These are phyloP conservation scores for Apiospora hydei DNA, from an alignment of 2,329 filamentous ascomycete species.

Conservation along the genomic window DNA sequence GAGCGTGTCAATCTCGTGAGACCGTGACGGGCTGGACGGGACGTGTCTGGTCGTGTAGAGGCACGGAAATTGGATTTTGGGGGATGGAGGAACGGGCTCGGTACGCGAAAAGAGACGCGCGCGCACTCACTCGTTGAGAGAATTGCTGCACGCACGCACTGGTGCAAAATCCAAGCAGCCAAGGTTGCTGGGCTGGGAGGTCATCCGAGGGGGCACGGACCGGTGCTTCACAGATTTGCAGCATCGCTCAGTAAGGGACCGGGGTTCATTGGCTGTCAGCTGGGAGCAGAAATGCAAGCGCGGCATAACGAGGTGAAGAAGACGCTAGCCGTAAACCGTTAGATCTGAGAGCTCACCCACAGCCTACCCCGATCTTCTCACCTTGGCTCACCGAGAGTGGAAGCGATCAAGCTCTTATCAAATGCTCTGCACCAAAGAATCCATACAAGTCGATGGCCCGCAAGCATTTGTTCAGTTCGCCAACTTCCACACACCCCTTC, in stretches of 20 bases:
- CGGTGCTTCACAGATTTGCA: neutral
- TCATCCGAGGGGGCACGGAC: conserved; percentile 9
- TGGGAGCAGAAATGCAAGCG: neutral
- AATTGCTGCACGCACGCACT: conserved; percentile 7
- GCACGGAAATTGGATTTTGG: conserved; percentile 23
- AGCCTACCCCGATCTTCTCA: neutral
- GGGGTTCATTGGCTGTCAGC: conserved; percentile 19
- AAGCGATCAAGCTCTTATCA: neutral
- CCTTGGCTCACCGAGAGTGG: conserved; percentile 4
- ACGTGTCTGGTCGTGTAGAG: conserved; percentile 26
- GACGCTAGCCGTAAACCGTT: no score
- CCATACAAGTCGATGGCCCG: neutral
- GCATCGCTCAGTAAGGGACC: neutral
- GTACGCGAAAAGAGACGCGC: conserved; percentile 10
- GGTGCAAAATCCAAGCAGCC: conserved; percentile 4
- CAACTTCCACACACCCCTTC: neutral
- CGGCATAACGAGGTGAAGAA: neutral
- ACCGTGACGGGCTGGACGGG: conserved; percentile 33
- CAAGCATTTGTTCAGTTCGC: neutral
- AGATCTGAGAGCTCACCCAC: neutral
- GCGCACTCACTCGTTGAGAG: neutral
- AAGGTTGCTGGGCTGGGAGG: neutral
- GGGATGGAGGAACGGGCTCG: neutral
- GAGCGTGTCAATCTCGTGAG: conserved; percentile 47
- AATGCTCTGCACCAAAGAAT: neutral